phyloP scores from a whole-genome alignment of 257 asterid species.

The Solanum gracilifrons region DNA sequence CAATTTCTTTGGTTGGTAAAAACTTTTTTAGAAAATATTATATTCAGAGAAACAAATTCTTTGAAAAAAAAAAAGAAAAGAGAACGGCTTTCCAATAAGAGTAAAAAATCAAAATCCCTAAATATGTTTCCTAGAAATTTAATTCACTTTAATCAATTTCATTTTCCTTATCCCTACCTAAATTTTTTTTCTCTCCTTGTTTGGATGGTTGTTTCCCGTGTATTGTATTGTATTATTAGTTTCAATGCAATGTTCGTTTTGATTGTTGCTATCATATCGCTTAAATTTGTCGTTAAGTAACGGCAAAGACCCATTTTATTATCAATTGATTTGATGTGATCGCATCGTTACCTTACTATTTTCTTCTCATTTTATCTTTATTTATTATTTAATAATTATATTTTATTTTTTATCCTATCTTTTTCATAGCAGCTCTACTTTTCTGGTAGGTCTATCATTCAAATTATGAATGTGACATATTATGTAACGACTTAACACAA shows the following conservation, averaged over 20 bases:
- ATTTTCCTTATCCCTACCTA: not conserved
- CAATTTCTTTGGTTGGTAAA: not conserved
- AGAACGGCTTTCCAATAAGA: too few species aligned
- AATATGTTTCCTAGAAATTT: not conserved
- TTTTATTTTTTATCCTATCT: too few species aligned
- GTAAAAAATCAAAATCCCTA: not conserved
- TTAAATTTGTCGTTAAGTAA: rapidly evolving
- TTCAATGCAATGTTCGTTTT: too few species aligned
- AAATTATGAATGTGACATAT: too few species aligned
- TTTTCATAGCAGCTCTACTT: too few species aligned
- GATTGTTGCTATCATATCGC: too few species aligned
- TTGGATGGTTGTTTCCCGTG: not conserved
- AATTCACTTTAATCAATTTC: not conserved
- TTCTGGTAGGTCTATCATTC: too few species aligned
- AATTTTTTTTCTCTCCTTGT: not conserved
- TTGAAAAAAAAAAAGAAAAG: not conserved
- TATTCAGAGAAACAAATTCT: not conserved
- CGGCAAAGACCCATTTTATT: too few species aligned
- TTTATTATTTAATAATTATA: too few species aligned
- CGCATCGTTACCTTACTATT: rapidly evolving
- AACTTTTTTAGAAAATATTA: too few species aligned
- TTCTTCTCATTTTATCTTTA: too few species aligned
- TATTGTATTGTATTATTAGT: too few species aligned
- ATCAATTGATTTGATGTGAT: not conserved
- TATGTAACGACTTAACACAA: rapidly evolving